Base-by-base conservation (phyloP, 2,329 filamentous ascomycete species). In the Fusarium stilboides region DNA sequence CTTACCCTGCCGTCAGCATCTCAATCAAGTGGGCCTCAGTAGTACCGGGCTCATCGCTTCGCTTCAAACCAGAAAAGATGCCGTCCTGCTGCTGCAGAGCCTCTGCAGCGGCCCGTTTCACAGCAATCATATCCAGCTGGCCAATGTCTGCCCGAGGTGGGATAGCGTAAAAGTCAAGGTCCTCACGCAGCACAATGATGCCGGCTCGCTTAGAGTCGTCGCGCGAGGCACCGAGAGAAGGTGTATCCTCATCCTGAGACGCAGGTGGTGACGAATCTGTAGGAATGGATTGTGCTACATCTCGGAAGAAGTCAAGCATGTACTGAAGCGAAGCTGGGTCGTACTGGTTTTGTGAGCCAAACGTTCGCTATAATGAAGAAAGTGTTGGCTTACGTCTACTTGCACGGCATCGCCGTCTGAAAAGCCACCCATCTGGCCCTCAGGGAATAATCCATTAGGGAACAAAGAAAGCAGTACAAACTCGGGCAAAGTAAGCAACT, bases 1-100 rank as follows among this genome's bases (percentile, higher is more conserved):
- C 91, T 82, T 86, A 98, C 95, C 95, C 96, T 77, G 96, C 96
- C 56, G 96, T 99, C 81, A 99, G 82, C 96, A 99, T 99, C 84
- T 99, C 96, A 76, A 99, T 99, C 39, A 99, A 86, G 84, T 99
- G 96, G 73, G 97, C 96, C 81, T 99, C 96, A 0, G 96, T 99
- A 19, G 95, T 98, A 20, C 96, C 96, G 19, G 93, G 91, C 81
- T 99, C 96, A 73, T 99, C 94, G 75, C 95, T 98, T 78, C 95
- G 94, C 80, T 96, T 92, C 46, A 99, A 83, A 0, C 96, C 96
- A 5, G 94, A 97, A 79, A 99, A 99, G 74, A 99, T 99, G 47
- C 96, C 96, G 74, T 94, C 89, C 80, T 99, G 96, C 77, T 89
- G 88, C 72, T 98, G 86, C 69, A 99, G 81, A n/a, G 94, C 93